Evolutionary conservation across 805 yeast species (phyloP).

Genomic region (Candida yuanshanica): DNA sequence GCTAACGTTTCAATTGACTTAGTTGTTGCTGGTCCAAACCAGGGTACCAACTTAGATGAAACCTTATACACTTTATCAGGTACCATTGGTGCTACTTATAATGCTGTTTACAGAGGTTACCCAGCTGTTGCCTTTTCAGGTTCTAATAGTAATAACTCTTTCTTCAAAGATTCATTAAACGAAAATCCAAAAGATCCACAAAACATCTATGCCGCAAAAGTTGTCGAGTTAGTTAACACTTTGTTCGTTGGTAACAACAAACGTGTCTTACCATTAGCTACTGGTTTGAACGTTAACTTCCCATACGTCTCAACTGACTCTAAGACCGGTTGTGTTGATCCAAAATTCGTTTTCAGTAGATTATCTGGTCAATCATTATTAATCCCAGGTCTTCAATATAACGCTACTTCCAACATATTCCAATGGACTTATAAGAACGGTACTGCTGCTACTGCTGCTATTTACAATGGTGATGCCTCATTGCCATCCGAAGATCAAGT

Average conservation of each 20-base stretch:
- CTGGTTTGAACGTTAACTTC: constrained; percentile 44
- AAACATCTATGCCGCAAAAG: constrained; percentile 39
- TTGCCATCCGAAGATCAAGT: constrained; percentile 38
- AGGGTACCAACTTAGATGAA: constrained; percentile 41
- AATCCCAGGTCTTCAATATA: constrained; percentile 23
- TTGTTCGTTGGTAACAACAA: constrained; percentile 35
- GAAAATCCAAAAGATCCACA: constrained; percentile 35
- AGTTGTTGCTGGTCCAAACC: constrained; percentile 48
- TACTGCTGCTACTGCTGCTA: constrained; percentile 19
- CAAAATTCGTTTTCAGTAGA: constrained; percentile 40
- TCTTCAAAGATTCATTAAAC: constrained; percentile 33
- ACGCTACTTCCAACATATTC: constrained; percentile 33
- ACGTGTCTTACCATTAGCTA: constrained; percentile 36
- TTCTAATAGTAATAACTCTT: constrained; percentile 42
- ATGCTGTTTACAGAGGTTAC: constrained; percentile 40
- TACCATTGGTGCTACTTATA: constrained; percentile 47
- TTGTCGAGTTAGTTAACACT: constrained; percentile 34
- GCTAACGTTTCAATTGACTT: constrained; percentile 40
- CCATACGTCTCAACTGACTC: constrained; percentile 40
- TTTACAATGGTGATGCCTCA: constrained; percentile 38
- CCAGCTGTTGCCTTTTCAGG: constrained; percentile 52
- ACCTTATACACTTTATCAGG: constrained; percentile 40
- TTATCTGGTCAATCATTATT: constrained; percentile 32
- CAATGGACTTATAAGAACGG: constrained; percentile 15
- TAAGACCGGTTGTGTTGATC: constrained; percentile 32